Base-by-base conservation (phyloP, 257 asterid species). In the Primulina huaijiensis region DNA sequence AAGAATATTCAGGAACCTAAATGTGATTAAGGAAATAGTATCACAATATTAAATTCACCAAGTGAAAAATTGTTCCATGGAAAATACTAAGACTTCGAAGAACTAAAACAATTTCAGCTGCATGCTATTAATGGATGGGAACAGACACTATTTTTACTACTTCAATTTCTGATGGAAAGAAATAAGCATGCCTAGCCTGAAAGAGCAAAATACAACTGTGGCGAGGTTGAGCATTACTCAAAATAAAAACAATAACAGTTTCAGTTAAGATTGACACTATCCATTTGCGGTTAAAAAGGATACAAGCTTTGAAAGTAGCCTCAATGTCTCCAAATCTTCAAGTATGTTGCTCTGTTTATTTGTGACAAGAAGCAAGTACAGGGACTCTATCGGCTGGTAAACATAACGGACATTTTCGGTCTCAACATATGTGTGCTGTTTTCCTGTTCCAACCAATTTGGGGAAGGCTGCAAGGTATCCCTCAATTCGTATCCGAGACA, bases 381-480 rank as follows among this genome's bases (percentile, higher is more conserved):
- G 84, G 61, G 95, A 53, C 82, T 92, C 98, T 53, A 92, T 86
- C 14, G 96, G 95, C 88, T 92, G 97, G 77, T 88, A 92, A 56
- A 92, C 97, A 73, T 92, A 92, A 19, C 98, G 96, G 72, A 90
- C 95, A 81, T 89, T 92, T 74, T 90, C 98, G 8, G 97, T 90
- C 90, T 90, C 98, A 61, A 92, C 75, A 68, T 82, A 92, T 62
- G 98, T 90, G 76, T 92, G 98, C 30, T 92, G 93, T 74, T 92
- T 90, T 75, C 98, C 97, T 55, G 82, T 83, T 76, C 96, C 97
- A 76, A 90, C 93, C 87, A 92, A 80, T 76, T 90, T 92, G 64
- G 97, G 97, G 69, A 92, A 88, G 68, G 97, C 98, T 64, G 96
- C 95, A 83, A 92, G 95, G 82, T 90, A 90, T 43, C 97, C 98